Conservation (phyloP, 208 protist genomes). For the Trypanosoma boissoni region DNA sequence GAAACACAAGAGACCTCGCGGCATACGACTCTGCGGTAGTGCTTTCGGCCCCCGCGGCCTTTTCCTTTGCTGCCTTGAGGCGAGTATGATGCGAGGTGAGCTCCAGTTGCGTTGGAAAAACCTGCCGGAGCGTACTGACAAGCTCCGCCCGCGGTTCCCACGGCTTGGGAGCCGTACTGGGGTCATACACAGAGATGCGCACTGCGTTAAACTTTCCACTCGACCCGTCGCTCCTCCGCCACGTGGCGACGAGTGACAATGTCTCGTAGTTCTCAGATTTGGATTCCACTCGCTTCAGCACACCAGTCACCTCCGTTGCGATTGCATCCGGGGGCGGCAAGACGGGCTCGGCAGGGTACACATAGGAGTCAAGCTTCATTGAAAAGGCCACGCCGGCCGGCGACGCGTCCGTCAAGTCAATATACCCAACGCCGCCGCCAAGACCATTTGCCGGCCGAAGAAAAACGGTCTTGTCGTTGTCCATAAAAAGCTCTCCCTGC, state of each 20-base stretch:
- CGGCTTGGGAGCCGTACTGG: constrained; percentile 22
- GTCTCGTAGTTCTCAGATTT: constrained; percentile 61
- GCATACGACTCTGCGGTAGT: no score
- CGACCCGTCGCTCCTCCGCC: constrained; percentile 35
- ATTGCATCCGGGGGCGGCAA: constrained; percentile 40
- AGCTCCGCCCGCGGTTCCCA: constrained; percentile 68
- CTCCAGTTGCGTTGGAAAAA: constrained; percentile 64
- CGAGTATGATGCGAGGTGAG: constrained; percentile 55
- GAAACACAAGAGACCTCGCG: no score
- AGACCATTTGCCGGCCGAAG: constrained; percentile 83
- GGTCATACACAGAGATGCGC: constrained; percentile 71
- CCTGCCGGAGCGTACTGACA: constrained; percentile 49
- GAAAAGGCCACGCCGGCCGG: constrained; percentile 58
- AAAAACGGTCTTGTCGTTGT: constrained; percentile 79
- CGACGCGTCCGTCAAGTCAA: constrained; percentile 44
- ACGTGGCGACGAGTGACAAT: constrained; percentile 73
- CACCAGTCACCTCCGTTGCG: constrained; percentile 50
- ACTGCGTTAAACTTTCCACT: constrained; percentile 80
- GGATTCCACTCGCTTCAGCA: constrained; percentile 65
- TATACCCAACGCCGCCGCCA: constrained; percentile 79
- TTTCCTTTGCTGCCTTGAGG: constrained; percentile 6
- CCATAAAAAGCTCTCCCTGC: constrained; percentile 86
- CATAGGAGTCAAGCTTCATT: constrained; percentile 71
- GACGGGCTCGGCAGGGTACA: constrained; percentile 52
- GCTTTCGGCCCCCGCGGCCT: constrained; percentile 1